Conservation (phyloP, 164 flowering plant genomes). For the Taxillus chinensis region DNA sequence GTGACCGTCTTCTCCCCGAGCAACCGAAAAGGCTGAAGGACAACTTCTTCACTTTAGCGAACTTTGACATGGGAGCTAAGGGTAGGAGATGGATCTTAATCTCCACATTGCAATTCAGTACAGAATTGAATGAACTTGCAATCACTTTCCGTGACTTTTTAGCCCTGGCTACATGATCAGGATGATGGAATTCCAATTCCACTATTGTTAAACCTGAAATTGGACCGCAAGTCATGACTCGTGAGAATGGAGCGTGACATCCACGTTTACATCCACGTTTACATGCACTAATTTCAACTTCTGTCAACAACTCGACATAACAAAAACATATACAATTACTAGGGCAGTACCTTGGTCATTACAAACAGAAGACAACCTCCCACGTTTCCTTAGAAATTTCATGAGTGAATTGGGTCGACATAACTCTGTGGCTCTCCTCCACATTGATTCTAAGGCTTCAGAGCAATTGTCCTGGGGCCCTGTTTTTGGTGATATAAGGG, state of each 20-base stretch:
- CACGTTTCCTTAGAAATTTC: constrained; percentile 52
- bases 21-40: constrained; percentile 54
- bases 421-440: constrained; percentile 50
- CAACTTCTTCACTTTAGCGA: constrained; percentile 29
- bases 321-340: background rate
- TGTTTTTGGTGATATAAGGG: constrained; percentile 13
- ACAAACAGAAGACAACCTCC: constrained; percentile 54
- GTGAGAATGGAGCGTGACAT: too few relatives aligned
- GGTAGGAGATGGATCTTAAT: constrained; percentile 49
- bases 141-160: constrained; percentile 82
- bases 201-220: constrained; percentile 66
- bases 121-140: constrained; percentile 58
- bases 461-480: constrained; percentile 21
- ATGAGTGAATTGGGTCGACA: constrained; percentile 50
- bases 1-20: constrained; percentile 34
- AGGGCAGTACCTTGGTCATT: constrained; percentile 44
- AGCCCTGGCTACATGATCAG: constrained; percentile 52
- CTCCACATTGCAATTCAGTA: constrained; percentile 75
- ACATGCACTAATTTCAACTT: too few relatives aligned
- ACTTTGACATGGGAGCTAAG: constrained; percentile 19
- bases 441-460: constrained; percentile 41
- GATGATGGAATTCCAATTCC: constrained; percentile 55
- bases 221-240: background rate
- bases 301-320: too few relatives aligned
- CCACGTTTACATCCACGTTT: too few relatives aligned